These are phyloP conservation scores for Pseudogymnoascus sp. DNA, from an alignment of 2,329 filamentous ascomycete species.

Conservation along the genomic window DNA sequence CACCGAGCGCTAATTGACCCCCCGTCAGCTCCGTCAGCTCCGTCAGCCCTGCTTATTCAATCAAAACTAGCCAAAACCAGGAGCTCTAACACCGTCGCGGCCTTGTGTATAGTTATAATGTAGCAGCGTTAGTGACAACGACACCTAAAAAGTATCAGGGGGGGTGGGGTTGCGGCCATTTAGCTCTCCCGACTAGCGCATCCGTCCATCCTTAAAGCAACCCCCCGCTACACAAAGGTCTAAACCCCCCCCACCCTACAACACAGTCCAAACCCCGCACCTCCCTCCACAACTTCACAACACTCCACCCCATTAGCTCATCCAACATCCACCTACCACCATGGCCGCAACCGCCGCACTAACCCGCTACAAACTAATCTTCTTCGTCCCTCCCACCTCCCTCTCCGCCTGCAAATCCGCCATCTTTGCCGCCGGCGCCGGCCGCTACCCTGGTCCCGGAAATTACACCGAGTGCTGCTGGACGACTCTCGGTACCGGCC, in stretches of 20 bases:
- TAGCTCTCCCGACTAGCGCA: background rate
- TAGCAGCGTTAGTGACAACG: no score
- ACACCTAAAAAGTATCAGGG: background rate
- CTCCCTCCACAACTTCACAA: background rate
- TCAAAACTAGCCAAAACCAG: no score
- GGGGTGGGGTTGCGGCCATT: background rate
- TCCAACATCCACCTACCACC: background rate
- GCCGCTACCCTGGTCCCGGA: constrained; percentile 39
- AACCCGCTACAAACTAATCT: constrained; percentile 36
- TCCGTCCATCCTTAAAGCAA: background rate
- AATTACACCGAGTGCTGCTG: constrained; percentile 49
- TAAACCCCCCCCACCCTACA: background rate
- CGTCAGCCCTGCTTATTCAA: no score
- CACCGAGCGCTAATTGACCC: background rate
- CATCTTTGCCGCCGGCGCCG: constrained; percentile 50
- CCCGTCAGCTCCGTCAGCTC: no score
- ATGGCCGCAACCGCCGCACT: background rate
- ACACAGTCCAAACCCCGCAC: background rate
- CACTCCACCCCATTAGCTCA: background rate
- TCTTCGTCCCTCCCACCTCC: constrained; percentile 38
- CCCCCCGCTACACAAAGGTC: background rate
- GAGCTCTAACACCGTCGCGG: no score
- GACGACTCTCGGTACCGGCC: constrained; percentile 46
- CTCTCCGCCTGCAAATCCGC: constrained; percentile 45
- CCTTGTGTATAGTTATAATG: no score